A percentile compares a stretch with the other conserved stretches of the same genome.
Evolutionary conservation across 2,329 filamentous ascomycete species (phyloP).

Genomic region (Ophiostoma sp.): DNA sequence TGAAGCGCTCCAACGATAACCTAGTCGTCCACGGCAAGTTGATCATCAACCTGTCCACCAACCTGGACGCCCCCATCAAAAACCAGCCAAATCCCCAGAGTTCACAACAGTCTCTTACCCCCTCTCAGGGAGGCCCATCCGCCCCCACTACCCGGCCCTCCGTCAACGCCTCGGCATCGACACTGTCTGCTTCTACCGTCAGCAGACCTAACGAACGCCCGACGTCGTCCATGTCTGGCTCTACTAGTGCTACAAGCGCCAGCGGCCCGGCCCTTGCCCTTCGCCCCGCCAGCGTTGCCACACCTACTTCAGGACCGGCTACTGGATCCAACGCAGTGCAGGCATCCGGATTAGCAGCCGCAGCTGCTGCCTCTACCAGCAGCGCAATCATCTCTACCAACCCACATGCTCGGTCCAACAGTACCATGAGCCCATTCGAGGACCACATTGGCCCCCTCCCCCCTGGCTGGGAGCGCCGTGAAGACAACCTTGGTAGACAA

Average conservation of each 20-base stretch:
- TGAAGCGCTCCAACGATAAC: conserved; percentile 98
- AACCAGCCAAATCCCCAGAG: conserved; percentile 21
- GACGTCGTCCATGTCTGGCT: conserved; percentile 48
- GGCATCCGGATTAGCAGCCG: conserved; percentile 12
- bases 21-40: conserved; percentile 96
- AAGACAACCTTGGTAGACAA: conserved; percentile 89
- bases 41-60: conserved; percentile 93
- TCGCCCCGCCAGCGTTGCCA: conserved; percentile 45
- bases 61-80: conserved; percentile 65
- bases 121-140: neutral
- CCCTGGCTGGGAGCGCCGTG: conserved; percentile 89
- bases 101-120: conserved; percentile 20
- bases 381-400: conserved; percentile 37
- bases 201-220: conserved; percentile 46
- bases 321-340: conserved; percentile 23
- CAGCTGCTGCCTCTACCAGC: conserved; percentile 39
- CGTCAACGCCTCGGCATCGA: conserved; percentile 43
- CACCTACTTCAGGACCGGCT: conserved; percentile 31
- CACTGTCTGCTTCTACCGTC: conserved; percentile 40
- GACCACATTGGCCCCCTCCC: conserved; percentile 91
- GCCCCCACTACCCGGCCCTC: conserved; percentile 38
- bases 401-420: conserved; percentile 40
- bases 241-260: conserved; percentile 42
- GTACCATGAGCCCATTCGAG: conserved; percentile 83
- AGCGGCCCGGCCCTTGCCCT: conserved; percentile 39